Evolutionary conservation across 1,284 basidiomycete genomes (phyloP).

Genomic region (Cystobasidium sp.): DNA sequence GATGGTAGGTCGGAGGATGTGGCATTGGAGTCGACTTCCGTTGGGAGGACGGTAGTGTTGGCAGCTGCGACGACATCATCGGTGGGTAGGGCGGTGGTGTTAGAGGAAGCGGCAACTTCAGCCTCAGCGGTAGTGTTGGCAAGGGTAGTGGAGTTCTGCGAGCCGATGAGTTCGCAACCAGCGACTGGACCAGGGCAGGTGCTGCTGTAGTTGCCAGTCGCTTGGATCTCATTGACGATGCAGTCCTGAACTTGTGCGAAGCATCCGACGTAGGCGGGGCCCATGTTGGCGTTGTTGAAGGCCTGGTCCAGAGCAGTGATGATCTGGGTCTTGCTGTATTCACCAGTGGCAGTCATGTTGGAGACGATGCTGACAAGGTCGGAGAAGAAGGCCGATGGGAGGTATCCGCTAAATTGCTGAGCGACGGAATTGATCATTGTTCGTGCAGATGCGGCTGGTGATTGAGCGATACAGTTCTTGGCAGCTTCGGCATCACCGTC

Average conservation of each 20-base stretch:
- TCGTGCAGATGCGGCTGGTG: conserved; percentile 45
- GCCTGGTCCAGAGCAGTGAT: conserved; percentile 45
- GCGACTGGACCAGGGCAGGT: conserved; percentile 49
- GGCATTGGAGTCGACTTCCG: background rate
- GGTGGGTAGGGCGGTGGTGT: conserved; percentile 28
- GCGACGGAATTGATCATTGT: conserved; percentile 49
- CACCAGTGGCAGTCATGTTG: conserved; percentile 45
- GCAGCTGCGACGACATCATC: background rate
- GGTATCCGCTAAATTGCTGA: conserved; percentile 50
- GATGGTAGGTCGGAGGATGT: conserved; percentile 1
- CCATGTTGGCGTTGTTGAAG: conserved; percentile 52
- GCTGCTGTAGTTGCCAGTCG: conserved; percentile 45
- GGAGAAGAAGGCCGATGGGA: conserved; percentile 51
- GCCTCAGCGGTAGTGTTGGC: conserved; percentile 38
- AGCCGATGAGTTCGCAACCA: conserved; percentile 46
- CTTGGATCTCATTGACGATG: conserved; percentile 47
- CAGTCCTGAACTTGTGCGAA: conserved; percentile 50
- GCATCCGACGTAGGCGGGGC: conserved; percentile 49
- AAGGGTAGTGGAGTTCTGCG: conserved; percentile 33
- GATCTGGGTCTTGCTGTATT: conserved; percentile 46
- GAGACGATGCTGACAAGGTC: conserved; percentile 48
- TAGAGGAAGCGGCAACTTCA: background rate
- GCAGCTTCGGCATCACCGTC: conserved; percentile 50
- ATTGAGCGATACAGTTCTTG: conserved; percentile 45
- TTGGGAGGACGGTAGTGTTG: conserved; percentile 1